Evolutionary conservation across 805 yeast genomes (phyloP).

Genomic region (Sugiyamaella floridensis): DNA sequence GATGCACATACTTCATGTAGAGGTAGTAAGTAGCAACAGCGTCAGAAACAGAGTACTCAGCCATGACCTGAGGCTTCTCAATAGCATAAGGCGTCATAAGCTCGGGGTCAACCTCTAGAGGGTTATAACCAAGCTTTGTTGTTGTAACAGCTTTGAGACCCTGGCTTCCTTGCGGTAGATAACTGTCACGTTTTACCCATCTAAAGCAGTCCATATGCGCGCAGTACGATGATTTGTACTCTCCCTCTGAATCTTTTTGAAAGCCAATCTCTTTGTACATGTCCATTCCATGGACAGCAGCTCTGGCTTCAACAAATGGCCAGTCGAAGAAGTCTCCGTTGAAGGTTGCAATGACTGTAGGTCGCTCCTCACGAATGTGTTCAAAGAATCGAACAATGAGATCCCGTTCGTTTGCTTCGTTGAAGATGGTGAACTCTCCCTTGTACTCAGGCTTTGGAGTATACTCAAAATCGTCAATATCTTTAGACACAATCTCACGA

Average conservation of each 20-base stretch:
- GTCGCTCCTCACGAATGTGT: constrained; percentile 78
- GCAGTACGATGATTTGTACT: constrained; percentile 86
- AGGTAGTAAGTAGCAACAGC: constrained; percentile 97
- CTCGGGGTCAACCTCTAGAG: constrained; percentile 95
- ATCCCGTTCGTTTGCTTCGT: constrained; percentile 78
- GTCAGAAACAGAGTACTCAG: constrained; percentile 98
- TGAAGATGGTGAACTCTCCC: constrained; percentile 82
- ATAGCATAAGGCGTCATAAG: constrained; percentile 96
- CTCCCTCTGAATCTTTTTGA: constrained; percentile 80
- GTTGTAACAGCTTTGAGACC: constrained; percentile 98
- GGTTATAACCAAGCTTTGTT: constrained; percentile 90
- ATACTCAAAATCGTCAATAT: constrained; percentile 94
- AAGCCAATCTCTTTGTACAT: constrained; percentile 94
- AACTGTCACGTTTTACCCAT: constrained; percentile 98
- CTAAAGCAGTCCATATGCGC: constrained; percentile 95
- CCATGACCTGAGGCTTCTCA: constrained; percentile 82
- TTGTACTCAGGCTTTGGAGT: constrained; percentile 96
- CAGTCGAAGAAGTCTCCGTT: constrained; percentile 99
- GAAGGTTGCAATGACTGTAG: constrained; percentile 96
- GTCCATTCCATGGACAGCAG: constrained; percentile 73
- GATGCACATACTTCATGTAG: constrained; percentile 94
- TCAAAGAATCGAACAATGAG: constrained; percentile 74
- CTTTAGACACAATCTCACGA: constrained; percentile 87
- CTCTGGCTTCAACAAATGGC: constrained; percentile 94
- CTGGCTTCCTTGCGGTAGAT: constrained; percentile 96